Evolutionary conservation across 768 basidiomycete genomes (phyloP).

Genomic region (Psilocybe cubensis): DNA sequence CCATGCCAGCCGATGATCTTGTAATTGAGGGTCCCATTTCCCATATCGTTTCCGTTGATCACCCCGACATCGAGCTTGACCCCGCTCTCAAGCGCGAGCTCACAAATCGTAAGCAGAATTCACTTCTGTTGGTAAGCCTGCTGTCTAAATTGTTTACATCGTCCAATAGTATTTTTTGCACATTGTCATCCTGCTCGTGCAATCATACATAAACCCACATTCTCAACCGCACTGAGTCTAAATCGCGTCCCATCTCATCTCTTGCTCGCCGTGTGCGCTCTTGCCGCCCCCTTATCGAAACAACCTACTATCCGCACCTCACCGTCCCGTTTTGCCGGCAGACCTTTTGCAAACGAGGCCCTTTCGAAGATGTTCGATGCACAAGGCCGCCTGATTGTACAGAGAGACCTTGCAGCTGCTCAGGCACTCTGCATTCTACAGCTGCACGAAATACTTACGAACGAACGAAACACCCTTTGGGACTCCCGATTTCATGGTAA

Average conservation of each 20-base stretch:
- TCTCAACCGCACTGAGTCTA: constrained; percentile 65
- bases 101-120: constrained; percentile 64
- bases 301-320: constrained; percentile 62
- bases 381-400: constrained; percentile 62
- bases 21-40: constrained; percentile 43
- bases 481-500: constrained; percentile 56
- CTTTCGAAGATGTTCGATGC: constrained; percentile 73
- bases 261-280: constrained; percentile 73
- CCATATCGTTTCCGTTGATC: constrained; percentile 39
- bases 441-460: constrained; percentile 61
- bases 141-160: constrained; percentile 14
- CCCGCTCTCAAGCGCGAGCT: constrained; percentile 71
- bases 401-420: constrained; percentile 69
- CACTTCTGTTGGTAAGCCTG: constrained; percentile 15
- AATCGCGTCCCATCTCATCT: constrained; percentile 73
- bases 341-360: constrained; percentile 63
- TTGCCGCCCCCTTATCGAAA: constrained; percentile 77
- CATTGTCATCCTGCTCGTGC: constrained; percentile 79
- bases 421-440: constrained; percentile 79
- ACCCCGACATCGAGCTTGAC: constrained; percentile 54
- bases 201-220: constrained; percentile 80
- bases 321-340: constrained; percentile 58
- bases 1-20: constrained; percentile 40
- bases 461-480: constrained; percentile 40
- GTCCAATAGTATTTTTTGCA: constrained; percentile 71